Evolutionary conservation across 106 monocot species (phyloP), one percentile per base, ranked within the genome.

Genomic region (Acanthochlamys bracteata): DNA sequence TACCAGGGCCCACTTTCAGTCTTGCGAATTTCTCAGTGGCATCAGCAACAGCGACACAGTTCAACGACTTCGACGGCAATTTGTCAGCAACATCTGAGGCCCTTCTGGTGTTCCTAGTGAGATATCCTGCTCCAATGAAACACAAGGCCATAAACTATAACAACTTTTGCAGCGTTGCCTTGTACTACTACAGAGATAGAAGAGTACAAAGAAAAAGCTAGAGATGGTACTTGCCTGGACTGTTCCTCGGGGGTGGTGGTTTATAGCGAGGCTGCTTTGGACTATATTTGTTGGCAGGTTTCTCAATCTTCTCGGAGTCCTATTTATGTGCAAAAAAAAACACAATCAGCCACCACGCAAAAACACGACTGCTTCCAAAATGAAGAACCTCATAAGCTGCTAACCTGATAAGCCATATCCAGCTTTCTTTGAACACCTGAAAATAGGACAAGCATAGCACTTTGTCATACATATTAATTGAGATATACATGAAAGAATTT

Each of bases 191-290:
- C 33, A 33, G 6, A 33, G 33, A 33, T 6, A 33, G 33, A 33
- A 33, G 33, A 33, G 6, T 56, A 33, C 33, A 33, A 33, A 3
- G 33, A 56, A 66, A 12, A 61, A 42, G 59, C 63, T 10, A 15
- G 17, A 10, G 51, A 13, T 51, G 13, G 19, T 21, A 55, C 55
- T 74, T 74, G 46, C 92, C 84, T 73, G 74, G 70, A 41, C 71
- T 86, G 40, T 70, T 80, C 73, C 72, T 84, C 39, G 74, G 33
- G 33, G 33, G 74, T 39, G 86, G 86, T 42, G 77, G 76, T 39
- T 45, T 62, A 62, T 75, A 75, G 0, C 61, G 73, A 4, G 76
- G 51, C 24, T 67, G 83, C 43, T 78, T 83, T 20, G 59, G 46
- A 53, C 11, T 78, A 26, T 55, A 14, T 12, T 49, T 88, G 78